Conservation (phyloP, 257 asterid species). For the Solanum ossicruentum region DNA sequence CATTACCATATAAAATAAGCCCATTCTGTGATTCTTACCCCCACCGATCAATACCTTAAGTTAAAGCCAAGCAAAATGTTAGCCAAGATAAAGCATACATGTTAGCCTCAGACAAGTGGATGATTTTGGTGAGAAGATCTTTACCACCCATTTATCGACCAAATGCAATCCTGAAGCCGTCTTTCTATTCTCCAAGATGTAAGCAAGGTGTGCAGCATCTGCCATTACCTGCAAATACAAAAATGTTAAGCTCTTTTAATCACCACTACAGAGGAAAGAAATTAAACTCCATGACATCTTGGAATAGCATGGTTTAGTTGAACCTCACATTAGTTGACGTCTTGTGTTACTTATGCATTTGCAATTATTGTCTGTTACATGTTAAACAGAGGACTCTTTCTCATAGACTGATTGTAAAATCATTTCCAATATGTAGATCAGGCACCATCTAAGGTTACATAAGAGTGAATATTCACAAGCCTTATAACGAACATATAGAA, state of each 20-base stretch:
- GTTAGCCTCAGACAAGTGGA: neutral
- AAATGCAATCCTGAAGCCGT: conserved; percentile 92
- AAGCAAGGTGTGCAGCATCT: conserved; percentile 84
- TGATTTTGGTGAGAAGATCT: conserved; percentile 23
- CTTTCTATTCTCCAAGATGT: conserved; percentile 81
- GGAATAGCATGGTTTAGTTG: neutral
- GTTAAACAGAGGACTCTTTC: neutral
- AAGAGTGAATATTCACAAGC: neutral
- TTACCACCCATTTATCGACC: conserved; percentile 99
- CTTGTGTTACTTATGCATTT: neutral
- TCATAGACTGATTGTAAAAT: neutral
- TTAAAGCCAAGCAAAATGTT: neutral
- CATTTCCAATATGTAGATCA: neutral
- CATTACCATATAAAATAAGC: conserved; percentile 93
- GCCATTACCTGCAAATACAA: conserved; percentile 71
- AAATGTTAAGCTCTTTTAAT: neutral
- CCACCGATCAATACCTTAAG: conserved; percentile 85
- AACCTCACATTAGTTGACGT: too few relatives aligned
- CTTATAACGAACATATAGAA: neutral
- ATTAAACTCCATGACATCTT: neutral
- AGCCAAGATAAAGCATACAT: neutral
- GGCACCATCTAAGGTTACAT: neutral
- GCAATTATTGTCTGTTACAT: neutral
- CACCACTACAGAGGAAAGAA: neutral
- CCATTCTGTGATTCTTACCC: conserved; percentile 93